Evolutionary conservation across 2,329 filamentous ascomycete species (phyloP).

Genomic region (Phaeosphaeria sp.): DNA sequence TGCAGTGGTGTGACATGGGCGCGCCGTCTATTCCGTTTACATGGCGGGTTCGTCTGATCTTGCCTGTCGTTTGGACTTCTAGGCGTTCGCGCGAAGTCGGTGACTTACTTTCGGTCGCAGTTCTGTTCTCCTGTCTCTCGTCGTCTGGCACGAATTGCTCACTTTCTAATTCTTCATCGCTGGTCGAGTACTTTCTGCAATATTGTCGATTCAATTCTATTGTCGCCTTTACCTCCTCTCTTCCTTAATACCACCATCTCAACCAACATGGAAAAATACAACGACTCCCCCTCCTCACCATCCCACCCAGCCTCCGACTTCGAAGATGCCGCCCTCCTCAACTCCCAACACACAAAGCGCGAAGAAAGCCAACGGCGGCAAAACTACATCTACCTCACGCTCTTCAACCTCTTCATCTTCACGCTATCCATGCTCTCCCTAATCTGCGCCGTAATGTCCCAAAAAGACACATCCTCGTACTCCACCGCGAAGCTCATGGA

Average conservation of each 20-base stretch:
- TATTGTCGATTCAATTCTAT: slow-evolving; percentile 27
- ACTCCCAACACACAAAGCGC: slow-evolving; percentile 25
- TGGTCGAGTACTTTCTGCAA: slow-evolving; percentile 18
- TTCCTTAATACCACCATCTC: too few species aligned
- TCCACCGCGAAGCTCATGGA: slow-evolving; percentile 40
- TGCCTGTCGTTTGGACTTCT: not conserved
- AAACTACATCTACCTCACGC: slow-evolving; percentile 37
- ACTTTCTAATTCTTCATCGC: slow-evolving; percentile 18
- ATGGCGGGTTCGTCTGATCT: slow-evolving; percentile 13
- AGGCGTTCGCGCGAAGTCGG: not conserved
- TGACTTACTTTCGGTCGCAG: not conserved
- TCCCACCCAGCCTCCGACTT: slow-evolving; percentile 23
- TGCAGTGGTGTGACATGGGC: not conserved
- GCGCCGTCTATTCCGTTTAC: slow-evolving; percentile 8
- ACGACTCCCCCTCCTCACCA: slow-evolving; percentile 13
- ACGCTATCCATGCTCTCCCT: slow-evolving; percentile 39
- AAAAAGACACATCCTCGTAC: slow-evolving; percentile 31
- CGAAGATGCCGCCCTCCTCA: slow-evolving; percentile 40
- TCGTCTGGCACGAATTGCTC: slow-evolving; percentile 4
- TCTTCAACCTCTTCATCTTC: slow-evolving; percentile 44
- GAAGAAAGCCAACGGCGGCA: slow-evolving; percentile 29
- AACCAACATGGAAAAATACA: slow-evolving; percentile 39
- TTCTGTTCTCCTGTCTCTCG: slow-evolving; percentile 4
- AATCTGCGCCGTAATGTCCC: slow-evolving; percentile 40
- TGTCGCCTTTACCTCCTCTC: too few species aligned